Conservation (phyloP, 176 grass and related monocot species). For the Paspalum notatum region DNA sequence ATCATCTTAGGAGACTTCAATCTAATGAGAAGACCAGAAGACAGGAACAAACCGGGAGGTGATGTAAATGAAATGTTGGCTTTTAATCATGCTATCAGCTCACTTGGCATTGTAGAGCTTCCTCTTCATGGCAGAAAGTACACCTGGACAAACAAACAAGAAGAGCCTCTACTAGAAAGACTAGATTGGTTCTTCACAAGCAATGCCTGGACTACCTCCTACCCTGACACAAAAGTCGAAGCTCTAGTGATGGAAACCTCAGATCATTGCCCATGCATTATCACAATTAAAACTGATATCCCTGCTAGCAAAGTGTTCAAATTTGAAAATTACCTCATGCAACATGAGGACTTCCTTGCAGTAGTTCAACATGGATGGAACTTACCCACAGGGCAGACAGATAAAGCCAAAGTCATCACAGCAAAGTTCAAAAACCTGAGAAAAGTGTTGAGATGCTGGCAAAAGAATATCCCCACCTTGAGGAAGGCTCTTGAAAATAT, state of each 20-base stretch:
- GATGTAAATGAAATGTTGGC: not conserved
- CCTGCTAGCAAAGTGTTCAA: not conserved
- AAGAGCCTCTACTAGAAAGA: too few species aligned
- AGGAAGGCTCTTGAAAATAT: not conserved
- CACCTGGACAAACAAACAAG: not conserved
- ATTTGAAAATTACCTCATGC: not conserved
- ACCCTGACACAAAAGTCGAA: not conserved
- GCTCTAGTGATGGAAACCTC: not conserved
- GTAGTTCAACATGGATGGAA: not conserved
- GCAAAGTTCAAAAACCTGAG: not conserved
- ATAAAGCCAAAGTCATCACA: not conserved
- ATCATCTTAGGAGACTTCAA: not conserved
- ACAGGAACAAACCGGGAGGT: too few species aligned
- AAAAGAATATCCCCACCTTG: not conserved
- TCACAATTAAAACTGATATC: not conserved
- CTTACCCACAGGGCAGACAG: accelerated
- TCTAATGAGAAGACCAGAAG: too few species aligned
- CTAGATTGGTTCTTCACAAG: not conserved
- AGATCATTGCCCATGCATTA: not conserved
- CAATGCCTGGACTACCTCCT: not conserved
- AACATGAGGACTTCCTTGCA: not conserved
- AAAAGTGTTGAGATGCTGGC: not conserved
- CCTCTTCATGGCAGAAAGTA: not conserved
- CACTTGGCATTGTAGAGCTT: not conserved
- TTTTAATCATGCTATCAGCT: not conserved